Evolutionary conservation across 1,284 basidiomycete species (phyloP).

Genomic region (Neolentinus lepideus): DNA sequence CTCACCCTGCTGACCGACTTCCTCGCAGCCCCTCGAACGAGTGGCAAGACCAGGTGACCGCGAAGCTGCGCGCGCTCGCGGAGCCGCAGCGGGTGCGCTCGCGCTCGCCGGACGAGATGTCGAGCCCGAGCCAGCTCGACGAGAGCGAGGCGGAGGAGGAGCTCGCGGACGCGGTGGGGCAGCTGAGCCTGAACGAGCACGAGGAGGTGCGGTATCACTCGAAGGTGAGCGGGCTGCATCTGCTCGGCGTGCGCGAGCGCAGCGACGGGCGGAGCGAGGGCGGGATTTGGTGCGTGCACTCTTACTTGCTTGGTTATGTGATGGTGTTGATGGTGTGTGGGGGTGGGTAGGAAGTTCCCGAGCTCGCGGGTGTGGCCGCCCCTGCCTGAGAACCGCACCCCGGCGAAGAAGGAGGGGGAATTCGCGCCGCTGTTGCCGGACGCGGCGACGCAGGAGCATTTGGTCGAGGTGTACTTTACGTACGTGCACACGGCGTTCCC

Average conservation of each 20-base stretch:
- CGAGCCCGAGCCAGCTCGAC: conserved; percentile 9
- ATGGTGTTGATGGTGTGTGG: conserved; percentile 1
- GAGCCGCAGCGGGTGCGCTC: conserved; percentile 12
- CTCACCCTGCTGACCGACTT: conserved; percentile 4
- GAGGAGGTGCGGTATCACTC: conserved; percentile 74
- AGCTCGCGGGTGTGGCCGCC: conserved; percentile 80
- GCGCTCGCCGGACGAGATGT: conserved; percentile 9
- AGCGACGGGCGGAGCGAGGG: conserved; percentile 64
- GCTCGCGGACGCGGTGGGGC: conserved; percentile 69
- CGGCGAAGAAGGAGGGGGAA: conserved; percentile 29
- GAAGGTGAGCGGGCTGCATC: conserved; percentile 73
- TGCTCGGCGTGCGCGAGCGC: conserved; percentile 57
- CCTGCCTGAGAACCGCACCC: conserved; percentile 28
- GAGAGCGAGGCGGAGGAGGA: conserved; percentile 37
- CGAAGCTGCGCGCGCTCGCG: conserved; percentile 8
- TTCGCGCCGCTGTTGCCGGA: conserved; percentile 42
- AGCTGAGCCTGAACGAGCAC: conserved; percentile 81
- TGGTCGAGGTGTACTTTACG: conserved; percentile 71
- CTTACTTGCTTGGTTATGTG: neutral
- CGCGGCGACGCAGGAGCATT: conserved; percentile 49
- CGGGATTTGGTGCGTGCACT: conserved; percentile 59
- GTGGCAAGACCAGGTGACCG: conserved; percentile 66
- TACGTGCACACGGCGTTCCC: conserved; percentile 75
- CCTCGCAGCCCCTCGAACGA: conserved; percentile 62
- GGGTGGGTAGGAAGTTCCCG: conserved; percentile 60